Conservation (phyloP, 192 early-diverging fungal genomes). For the Coemansia pectinata region DNA sequence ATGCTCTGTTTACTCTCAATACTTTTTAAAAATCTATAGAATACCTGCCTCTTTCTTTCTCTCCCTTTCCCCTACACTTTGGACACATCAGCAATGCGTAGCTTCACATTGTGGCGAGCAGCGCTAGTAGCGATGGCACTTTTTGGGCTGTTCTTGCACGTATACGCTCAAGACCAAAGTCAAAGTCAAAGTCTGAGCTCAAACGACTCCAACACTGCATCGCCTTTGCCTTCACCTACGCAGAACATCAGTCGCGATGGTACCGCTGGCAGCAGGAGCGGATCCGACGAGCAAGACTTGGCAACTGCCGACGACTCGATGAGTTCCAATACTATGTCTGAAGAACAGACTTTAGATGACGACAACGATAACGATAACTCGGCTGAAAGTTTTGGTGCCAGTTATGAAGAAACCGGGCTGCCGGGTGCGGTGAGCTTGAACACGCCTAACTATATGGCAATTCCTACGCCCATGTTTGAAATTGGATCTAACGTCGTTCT, state of each 20-base stretch:
- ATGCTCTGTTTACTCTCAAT: neutral
- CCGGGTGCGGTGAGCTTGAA: conserved; percentile 26
- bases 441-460: conserved; percentile 28
- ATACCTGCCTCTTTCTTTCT: neutral
- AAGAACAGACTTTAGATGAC: neutral
- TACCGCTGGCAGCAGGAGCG: neutral
- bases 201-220: neutral
- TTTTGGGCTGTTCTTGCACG: neutral
- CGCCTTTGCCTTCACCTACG: neutral
- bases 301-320: neutral
- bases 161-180: neutral
- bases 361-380: neutral
- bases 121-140: neutral
- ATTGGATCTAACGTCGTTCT: conserved; percentile 37
- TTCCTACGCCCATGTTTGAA: conserved; percentile 47
- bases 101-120: neutral
- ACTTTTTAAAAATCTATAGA: neutral
- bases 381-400: conserved; percentile 27
- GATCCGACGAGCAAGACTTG: neutral
- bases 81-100: neutral
- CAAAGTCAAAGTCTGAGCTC: neutral
- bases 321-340: neutral
- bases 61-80: neutral
- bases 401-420: conserved; percentile 43
- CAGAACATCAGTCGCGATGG: neutral